Conservation (phyloP, 2,329 filamentous ascomycete species). For the Sclerotinia subarctica region DNA sequence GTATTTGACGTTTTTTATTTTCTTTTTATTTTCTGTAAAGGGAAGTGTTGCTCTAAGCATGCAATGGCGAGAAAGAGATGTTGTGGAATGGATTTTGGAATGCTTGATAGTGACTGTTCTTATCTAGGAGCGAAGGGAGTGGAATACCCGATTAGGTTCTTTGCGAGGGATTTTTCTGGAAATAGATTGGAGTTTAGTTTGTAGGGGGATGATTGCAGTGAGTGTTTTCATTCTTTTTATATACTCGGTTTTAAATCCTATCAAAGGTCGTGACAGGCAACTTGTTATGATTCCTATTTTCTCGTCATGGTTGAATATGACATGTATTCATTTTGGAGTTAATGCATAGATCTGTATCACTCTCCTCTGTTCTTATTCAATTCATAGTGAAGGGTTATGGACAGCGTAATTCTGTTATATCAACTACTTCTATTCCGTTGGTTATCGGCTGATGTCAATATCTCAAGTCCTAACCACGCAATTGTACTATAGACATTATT, state of each 20-base stretch:
- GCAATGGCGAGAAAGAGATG: not conserved
- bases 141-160: slow-evolving; percentile 61
- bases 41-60: not conserved
- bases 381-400: too few relatives aligned
- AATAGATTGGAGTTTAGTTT: slow-evolving; percentile 53
- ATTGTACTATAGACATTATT: too few relatives aligned
- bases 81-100: too few relatives aligned
- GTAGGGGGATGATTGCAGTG: slow-evolving; percentile 29
- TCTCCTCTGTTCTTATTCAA: not conserved
- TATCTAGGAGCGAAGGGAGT: slow-evolving; percentile 48
- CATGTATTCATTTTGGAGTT: not conserved
- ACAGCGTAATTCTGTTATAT: not conserved
- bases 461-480: not conserved
- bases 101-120: not conserved
- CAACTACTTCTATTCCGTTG: not conserved
- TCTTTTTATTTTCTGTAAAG: too few relatives aligned
- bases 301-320: too few relatives aligned
- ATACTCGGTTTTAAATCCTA: not conserved
- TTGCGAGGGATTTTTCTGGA: slow-evolving; percentile 56
- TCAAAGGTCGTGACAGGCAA: not conserved
- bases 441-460: not conserved
- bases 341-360: too few relatives aligned
- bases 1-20: slow-evolving; percentile 20
- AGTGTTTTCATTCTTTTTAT: not conserved
- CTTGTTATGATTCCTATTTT: not conserved